Percentiles rank a stretch among this genome's conserved stretches.
phyloP scores from a whole-genome alignment of 1,284 basidiomycete species.

The Rhodotorula mucilaginosa region DNA sequence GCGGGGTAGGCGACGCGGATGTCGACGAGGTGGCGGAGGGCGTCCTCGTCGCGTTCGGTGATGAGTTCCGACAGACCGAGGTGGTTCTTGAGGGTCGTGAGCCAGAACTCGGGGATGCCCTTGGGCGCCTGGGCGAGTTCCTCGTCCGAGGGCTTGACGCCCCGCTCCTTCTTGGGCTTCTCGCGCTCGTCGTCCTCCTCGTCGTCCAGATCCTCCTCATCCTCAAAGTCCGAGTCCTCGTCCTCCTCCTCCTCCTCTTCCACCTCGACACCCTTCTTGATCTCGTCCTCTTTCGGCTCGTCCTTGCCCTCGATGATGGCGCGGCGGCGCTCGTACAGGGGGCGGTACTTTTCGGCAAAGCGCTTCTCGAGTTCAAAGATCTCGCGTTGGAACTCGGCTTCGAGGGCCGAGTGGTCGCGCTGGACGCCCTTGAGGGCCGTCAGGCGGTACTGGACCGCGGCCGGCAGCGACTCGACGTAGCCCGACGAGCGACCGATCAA shows the following conservation, averaged over 20 bases:
- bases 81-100: conserved; percentile 92
- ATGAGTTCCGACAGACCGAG: conserved; percentile 81
- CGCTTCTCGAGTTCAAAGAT: conserved; percentile 96
- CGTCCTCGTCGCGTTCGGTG: conserved; percentile 83
- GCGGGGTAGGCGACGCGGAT: conserved; percentile 65
- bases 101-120: conserved; percentile 95
- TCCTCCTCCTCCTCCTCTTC: conserved; percentile 59
- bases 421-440: conserved; percentile 94
- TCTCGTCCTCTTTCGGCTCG: conserved; percentile 75
- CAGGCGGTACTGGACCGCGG: conserved; percentile 76
- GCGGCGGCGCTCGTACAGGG: conserved; percentile 81
- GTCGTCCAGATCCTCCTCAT: conserved; percentile 52
- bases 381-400: conserved; percentile 94
- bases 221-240: conserved; percentile 52
- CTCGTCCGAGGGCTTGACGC: conserved; percentile 40
- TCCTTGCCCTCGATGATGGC: conserved; percentile 77
- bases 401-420: conserved; percentile 85
- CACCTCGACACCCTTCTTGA: conserved; percentile 69
- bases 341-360: conserved; percentile 81
- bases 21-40: conserved; percentile 65
- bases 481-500: conserved; percentile 78
- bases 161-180: conserved; percentile 22
- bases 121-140: conserved; percentile 52
- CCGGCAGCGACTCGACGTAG: conserved; percentile 81
- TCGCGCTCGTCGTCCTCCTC: conserved; percentile 48